phyloP scores from a whole-genome alignment of 2,329 filamentous ascomycete genomes.

The Chaetomiaceae sp. region DNA sequence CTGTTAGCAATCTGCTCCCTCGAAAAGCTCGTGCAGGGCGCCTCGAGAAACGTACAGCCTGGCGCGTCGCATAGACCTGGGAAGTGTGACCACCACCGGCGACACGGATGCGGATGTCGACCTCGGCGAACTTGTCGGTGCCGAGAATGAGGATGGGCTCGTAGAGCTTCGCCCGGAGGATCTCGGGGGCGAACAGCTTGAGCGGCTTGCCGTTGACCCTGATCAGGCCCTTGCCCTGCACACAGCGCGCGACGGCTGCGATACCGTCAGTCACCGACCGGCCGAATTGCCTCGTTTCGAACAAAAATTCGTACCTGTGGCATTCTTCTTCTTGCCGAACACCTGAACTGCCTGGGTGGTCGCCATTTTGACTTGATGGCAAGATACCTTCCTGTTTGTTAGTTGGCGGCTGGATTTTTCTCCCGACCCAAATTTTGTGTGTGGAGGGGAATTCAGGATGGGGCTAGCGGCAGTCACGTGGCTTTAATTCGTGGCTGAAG shows the following conservation, averaged over 20 bases:
- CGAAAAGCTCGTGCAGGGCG: neutral
- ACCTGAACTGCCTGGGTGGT: constrained; percentile 81
- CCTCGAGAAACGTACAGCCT: constrained; percentile 52
- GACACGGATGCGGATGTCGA: constrained; percentile 97
- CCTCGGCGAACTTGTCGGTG: constrained; percentile 68
- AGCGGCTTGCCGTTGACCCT: constrained; percentile 99
- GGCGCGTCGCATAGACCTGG: constrained; percentile 86
- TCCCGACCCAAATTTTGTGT: constrained; percentile 27
- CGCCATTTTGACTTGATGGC: constrained; percentile 59
- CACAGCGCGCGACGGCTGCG: constrained; percentile 29
- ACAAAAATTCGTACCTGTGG: constrained; percentile 57
- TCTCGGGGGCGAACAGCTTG: constrained; percentile 88
- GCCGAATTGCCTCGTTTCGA: constrained; percentile 8
- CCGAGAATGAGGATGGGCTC: constrained; percentile 96
- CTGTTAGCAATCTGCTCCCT: constrained; percentile 17
- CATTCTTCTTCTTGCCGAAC: constrained; percentile 98
- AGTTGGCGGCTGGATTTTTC: constrained; percentile 26
- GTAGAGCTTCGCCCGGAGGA: constrained; percentile 99
- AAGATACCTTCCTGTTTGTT: constrained; percentile 28
- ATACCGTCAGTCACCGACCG: constrained; percentile 16
- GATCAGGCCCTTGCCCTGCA: constrained; percentile 64
- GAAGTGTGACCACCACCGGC: constrained; percentile 96
- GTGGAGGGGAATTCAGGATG: constrained; percentile 29
- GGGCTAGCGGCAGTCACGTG: constrained; percentile 29
- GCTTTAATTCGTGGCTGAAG: constrained; percentile 18